Evolutionary conservation across 2,329 filamentous ascomycete genomes (phyloP).

Genomic region (Trichoderma guizhouense): DNA sequence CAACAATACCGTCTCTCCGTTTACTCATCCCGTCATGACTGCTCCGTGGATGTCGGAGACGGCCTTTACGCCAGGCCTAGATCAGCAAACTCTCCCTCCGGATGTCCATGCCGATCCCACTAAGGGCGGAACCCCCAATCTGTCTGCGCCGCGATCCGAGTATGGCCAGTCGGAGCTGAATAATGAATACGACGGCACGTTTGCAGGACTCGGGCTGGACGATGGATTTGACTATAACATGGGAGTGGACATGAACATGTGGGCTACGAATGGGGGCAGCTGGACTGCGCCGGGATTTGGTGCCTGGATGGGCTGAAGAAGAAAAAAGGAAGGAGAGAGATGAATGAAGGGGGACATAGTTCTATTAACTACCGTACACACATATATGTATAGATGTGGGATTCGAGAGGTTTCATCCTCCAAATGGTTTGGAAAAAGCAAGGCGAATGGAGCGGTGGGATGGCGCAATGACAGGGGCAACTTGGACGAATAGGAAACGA

Average conservation of each 20-base stretch:
- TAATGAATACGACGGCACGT: conserved; percentile 49
- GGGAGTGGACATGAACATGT: conserved; percentile 39
- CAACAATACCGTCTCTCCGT: conserved; percentile 28
- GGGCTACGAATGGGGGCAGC: conserved; percentile 32
- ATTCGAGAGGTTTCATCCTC: neutral
- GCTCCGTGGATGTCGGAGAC: conserved; percentile 31
- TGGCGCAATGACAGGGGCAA: conserved; percentile 9
- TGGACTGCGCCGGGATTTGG: conserved; percentile 34
- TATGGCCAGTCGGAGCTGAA: conserved; percentile 36
- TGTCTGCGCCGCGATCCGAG: conserved; percentile 1
- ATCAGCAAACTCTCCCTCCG: neutral
- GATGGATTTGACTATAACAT: conserved; percentile 42
- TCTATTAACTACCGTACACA: neutral
- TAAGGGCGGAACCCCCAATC: conserved; percentile 20
- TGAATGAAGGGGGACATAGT: neutral
- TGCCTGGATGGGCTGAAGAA: neutral
- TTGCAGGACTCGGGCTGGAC: conserved; percentile 46
- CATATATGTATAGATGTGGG: neutral
- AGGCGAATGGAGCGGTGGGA: conserved; percentile 1
- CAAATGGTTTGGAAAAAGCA: neutral
- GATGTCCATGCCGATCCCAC: neutral
- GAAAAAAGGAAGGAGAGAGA: neutral
- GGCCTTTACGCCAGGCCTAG: conserved; percentile 21
- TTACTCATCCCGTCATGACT: conserved; percentile 30
- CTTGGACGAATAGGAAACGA: neutral